Evolutionary conservation across 2,329 filamentous ascomycete species (phyloP), one percentile per base, ranked within the genome.

Genomic region (Aschersonia sp.): DNA sequence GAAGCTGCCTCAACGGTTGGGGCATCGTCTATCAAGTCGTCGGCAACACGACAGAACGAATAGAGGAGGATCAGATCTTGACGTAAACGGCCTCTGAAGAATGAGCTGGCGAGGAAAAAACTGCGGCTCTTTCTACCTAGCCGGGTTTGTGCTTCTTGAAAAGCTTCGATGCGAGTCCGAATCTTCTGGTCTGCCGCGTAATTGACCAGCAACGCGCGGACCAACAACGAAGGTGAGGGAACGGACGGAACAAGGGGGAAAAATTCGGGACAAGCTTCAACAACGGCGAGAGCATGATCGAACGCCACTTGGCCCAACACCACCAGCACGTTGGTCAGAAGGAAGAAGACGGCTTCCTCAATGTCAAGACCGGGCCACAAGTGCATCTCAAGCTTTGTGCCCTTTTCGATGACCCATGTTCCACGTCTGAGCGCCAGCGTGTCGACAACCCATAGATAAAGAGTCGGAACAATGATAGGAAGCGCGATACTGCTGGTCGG

Each of bases 301-400:
- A 85, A 82, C 0, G 82, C 79, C 1, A 80, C 66, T 30, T 84
- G 65, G 1, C 84, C 84, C 57, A 82, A 80, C 0, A 86, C 80
- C 48, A 89, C 79, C 28, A 89, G 63, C 0, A 67, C 67, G 58
- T 88, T 88, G 2, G 82, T 86, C 4, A 75, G 63, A 4, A 87
- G 65, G 61, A 89, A 89, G 67, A 88, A 88, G 5, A 83, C 54
- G 0, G 82, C 83, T 59, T 89, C 84, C 63, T 89, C 84, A 28
- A 87, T 69, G 46, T 88, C 84, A 31, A 88, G 62, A 5, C 73
- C 73, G 2, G 75, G 72, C 73, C 80, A 86, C 0, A 87, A 53
- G 45, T 78, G 70, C 40, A 76, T 57, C 0, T 74, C 78, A 9
- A 84, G 70, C 56, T 87, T 87, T 0, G 83, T 88, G 0, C 75